Percentiles rank a stretch among this genome's conserved stretches.
phyloP scores from a whole-genome alignment of 2,329 filamentous ascomycete genomes.

The Talaromyces sp. region DNA sequence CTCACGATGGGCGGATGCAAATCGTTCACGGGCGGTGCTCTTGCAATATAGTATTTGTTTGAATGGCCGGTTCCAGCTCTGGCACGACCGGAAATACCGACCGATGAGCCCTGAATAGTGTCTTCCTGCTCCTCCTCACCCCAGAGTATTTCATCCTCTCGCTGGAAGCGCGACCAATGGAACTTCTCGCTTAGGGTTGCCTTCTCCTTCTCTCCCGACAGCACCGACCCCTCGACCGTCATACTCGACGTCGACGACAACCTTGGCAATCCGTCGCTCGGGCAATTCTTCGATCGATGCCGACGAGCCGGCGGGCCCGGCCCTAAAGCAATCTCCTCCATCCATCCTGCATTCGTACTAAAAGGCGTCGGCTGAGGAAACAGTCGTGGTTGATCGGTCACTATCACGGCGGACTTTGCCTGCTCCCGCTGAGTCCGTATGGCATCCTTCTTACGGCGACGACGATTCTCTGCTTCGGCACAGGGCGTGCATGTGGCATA shows the following conservation, averaged over 20 bases:
- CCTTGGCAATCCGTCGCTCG: constrained; percentile 47
- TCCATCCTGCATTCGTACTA: constrained; percentile 85
- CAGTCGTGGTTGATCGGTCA: constrained; percentile 65
- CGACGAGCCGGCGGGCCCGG: constrained; percentile 68
- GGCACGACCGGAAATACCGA: constrained; percentile 47
- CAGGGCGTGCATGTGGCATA: constrained; percentile 58
- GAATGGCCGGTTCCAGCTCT: constrained; percentile 36
- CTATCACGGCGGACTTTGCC: constrained; percentile 57
- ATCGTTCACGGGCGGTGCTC: constrained; percentile 76
- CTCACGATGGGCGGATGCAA: constrained; percentile 82
- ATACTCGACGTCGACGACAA: constrained; percentile 25
- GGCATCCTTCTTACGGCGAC: constrained; percentile 69
- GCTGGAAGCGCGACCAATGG: constrained; percentile 77
- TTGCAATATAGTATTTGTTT: constrained; percentile 60
- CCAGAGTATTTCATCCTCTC: constrained; percentile 86
- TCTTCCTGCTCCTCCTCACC: constrained; percentile 64
- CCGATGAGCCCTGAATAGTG: constrained; percentile 55
- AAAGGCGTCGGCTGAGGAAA: constrained; percentile 78
- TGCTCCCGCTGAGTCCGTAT: constrained; percentile 66
- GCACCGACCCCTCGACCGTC: constrained; percentile 31
- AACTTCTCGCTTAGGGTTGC: constrained; percentile 57
- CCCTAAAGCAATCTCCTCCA: constrained; percentile 79
- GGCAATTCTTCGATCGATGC: constrained; percentile 58
- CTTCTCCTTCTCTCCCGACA: constrained; percentile 50
- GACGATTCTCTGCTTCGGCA: constrained; percentile 65